phyloP scores from a whole-genome alignment of 257 asterid genomes.

The Verbascum thapsus region DNA sequence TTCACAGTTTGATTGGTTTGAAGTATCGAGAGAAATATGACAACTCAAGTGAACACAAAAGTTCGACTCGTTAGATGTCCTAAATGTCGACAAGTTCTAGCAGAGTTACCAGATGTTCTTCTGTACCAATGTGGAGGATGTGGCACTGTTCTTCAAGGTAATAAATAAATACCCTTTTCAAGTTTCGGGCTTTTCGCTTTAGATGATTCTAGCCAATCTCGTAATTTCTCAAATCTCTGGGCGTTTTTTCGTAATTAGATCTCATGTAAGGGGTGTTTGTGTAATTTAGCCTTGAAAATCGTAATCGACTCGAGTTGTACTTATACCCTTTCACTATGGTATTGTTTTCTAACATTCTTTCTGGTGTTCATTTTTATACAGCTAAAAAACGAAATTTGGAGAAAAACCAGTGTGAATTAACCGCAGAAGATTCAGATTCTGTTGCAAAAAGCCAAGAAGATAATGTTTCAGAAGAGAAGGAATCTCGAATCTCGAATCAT shows the following conservation, averaged over 20 bases:
- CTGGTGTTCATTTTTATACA: slow-evolving; percentile 33
- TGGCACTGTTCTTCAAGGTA: slow-evolving; percentile 75
- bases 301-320: not conserved
- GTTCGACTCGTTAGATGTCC: slow-evolving; percentile 85
- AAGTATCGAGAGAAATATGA: slow-evolving; percentile 38
- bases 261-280: too few species aligned
- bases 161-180: slow-evolving; percentile 4
- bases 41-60: slow-evolving; percentile 45
- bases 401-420: slow-evolving; percentile 24
- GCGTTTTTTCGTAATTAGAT: too few species aligned
- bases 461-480: slow-evolving; percentile 32
- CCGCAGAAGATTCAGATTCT: slow-evolving; percentile 33
- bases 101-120: slow-evolving; percentile 57
- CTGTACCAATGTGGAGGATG: slow-evolving; percentile 88
- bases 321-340: not conserved
- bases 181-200: not conserved
- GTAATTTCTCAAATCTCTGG: too few species aligned
- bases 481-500: slow-evolving; percentile 36
- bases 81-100: slow-evolving; percentile 58
- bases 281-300: too few species aligned
- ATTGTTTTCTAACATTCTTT: slow-evolving; percentile 24
- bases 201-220: too few species aligned
- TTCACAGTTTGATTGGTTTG: slow-evolving; percentile 20
- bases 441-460: slow-evolving; percentile 26
- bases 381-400: slow-evolving; percentile 59